Base-by-base conservation (phyloP, 2,329 filamentous ascomycete species). In the Fusarium scirpi region DNA sequence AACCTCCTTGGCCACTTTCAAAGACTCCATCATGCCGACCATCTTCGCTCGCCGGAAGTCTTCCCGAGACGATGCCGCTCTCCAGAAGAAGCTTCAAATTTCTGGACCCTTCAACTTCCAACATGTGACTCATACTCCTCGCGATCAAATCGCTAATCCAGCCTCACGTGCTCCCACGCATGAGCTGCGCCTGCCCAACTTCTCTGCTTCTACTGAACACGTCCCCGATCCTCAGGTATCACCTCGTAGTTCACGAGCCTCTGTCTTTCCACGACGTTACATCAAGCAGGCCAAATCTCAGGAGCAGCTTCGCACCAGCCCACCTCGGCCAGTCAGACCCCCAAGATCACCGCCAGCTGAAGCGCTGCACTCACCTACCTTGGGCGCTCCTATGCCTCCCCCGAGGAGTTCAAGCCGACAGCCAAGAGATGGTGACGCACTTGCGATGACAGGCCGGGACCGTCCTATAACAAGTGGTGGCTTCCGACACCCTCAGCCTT, bases 71-170 rank as follows among this genome's bases (percentile, higher is more conserved):
- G 78, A 81, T 27, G 65, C 73, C 49, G 53, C 70, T 54, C 46
- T 68, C 6, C 70, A 77, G 56, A 85, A 78, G 72, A 85, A 82
- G 67, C 74, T 85, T 52, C 84, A 85, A 57, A 91, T 91, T 57
- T 91, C 89, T 1, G 85, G 82, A 2, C 89, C 89, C 5, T 91
- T 89, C 78, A 90, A 91, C 80, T 91, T 91, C 65, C 88, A 90
- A 74, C 89, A 91, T 77, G 82, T 91, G 34, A 85, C 86, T 6
- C 88, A 90, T 75, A 88, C 85, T 15, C 80, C 83, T 15, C 85
- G 84, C 48, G 84, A 89, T 30, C 80, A 85, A 52, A 62, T 85
- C 5, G 78, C 83, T 6, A 80, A 80, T 58, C 65, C 82, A 18
- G 78, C 80, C 15, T 72, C 82, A 53, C 81, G 81, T 45, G 77